These are phyloP conservation scores for Penicillium griseofulvum DNA, from an alignment of 2,329 filamentous ascomycete genomes.

Conservation along the genomic window DNA sequence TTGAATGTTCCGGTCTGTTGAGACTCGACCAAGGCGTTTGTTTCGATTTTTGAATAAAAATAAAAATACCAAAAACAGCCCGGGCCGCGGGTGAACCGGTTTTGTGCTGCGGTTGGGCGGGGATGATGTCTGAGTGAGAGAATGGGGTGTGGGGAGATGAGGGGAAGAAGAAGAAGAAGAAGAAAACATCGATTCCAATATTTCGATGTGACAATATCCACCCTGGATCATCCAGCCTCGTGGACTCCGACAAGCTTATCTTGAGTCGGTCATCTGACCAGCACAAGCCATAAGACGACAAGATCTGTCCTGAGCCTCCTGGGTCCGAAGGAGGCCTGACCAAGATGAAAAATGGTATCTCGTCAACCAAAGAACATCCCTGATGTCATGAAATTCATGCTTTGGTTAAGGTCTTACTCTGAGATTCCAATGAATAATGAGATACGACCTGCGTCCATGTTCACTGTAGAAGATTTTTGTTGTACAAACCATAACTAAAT, in stretches of 20 bases:
- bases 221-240: slow-evolving; percentile 12
- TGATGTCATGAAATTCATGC: slow-evolving; percentile 8
- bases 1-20: slow-evolving; percentile 10
- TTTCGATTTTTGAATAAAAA: slow-evolving; percentile 17
- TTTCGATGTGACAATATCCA: slow-evolving; percentile 18
- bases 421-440: slow-evolving; percentile 25
- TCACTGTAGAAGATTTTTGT: not conserved
- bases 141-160: not conserved
- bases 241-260: slow-evolving; percentile 21
- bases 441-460: slow-evolving; percentile 16
- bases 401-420: slow-evolving; percentile 17
- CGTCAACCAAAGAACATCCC: slow-evolving; percentile 12
- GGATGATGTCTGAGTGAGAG: slow-evolving; percentile 5
- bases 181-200: slow-evolving; percentile 13
- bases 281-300: slow-evolving; percentile 17
- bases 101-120: slow-evolving; percentile 18
- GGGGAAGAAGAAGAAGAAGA: slow-evolving; percentile 14
- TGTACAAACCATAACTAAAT: not conserved
- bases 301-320: slow-evolving; percentile 8
- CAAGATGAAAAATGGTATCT: slow-evolving; percentile 8
- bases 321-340: not conserved
- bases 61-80: slow-evolving; percentile 16
- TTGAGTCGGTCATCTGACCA: slow-evolving; percentile 6
- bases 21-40: slow-evolving; percentile 11
- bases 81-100: slow-evolving; percentile 19